Conservation (phyloP, 805 yeast genomes). For the Pichia manshurica region DNA sequence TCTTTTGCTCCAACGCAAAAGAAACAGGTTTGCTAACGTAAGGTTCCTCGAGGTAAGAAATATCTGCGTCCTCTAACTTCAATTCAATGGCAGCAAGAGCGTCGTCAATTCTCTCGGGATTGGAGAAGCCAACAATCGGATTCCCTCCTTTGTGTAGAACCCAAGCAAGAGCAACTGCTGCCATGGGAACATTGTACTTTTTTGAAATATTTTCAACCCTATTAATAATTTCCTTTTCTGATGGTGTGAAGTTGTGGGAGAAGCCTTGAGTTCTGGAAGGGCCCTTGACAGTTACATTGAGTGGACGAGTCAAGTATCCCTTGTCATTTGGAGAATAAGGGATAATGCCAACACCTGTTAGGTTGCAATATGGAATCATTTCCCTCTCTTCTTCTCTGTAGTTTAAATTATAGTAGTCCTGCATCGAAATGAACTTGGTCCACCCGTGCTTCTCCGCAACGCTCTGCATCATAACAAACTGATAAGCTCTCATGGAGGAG, state of each 20-base stretch:
- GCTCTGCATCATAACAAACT: slow-evolving; percentile 48
- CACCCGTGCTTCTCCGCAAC: slow-evolving; percentile 52
- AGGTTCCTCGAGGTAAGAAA: slow-evolving; percentile 33
- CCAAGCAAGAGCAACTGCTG: slow-evolving; percentile 52
- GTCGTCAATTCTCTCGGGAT: slow-evolving; percentile 45
- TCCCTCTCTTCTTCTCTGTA: slow-evolving; percentile 61
- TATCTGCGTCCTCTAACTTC: slow-evolving; percentile 34
- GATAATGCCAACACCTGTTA: slow-evolving; percentile 46
- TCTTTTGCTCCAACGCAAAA: neutral
- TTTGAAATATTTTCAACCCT: slow-evolving; percentile 54
- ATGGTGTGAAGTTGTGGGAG: slow-evolving; percentile 17
- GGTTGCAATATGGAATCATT: slow-evolving; percentile 47
- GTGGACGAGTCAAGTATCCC: slow-evolving; percentile 31
- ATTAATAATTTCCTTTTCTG: slow-evolving; percentile 34
- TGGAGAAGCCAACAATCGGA: slow-evolving; percentile 56
- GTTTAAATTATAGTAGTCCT: slow-evolving; percentile 48
- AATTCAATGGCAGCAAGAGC: slow-evolving; percentile 40
- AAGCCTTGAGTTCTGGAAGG: slow-evolving; percentile 1
- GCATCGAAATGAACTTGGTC: slow-evolving; percentile 54
- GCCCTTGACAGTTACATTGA: slow-evolving; percentile 31
- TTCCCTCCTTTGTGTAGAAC: slow-evolving; percentile 41
- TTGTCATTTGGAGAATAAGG: slow-evolving; percentile 61
- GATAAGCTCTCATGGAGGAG: slow-evolving; percentile 50
- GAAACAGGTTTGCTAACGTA: slow-evolving; percentile 17
- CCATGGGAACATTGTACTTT: slow-evolving; percentile 45